Base-by-base conservation (phyloP, 129 eudicot genomes). In the Centaurea solstitialis region DNA sequence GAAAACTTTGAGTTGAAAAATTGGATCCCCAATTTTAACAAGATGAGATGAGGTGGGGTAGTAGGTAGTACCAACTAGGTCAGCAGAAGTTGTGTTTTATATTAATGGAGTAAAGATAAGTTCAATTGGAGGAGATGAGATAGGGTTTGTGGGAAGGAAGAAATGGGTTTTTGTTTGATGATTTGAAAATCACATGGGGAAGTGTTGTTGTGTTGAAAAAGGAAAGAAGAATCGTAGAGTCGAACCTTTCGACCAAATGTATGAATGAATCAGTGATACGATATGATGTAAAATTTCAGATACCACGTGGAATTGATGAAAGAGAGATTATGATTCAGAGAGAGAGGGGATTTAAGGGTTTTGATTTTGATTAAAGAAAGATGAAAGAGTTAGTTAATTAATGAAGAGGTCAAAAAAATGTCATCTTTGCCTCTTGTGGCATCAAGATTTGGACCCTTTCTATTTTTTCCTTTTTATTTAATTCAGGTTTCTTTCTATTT, bases 151-250 rank as follows among this genome's bases (percentile, higher is more conserved):
- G 45, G n/a, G 74, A 66, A 65, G 72, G n/a, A n/a, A n/a, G n/a
- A n/a, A n/a, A 82, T 83, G 81, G 81, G 74, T 41, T 66, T 66
- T 39, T 9, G 69, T 45, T 59, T 76, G 73, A 59, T 81, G 81
- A 82, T 68, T 73, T 80, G 62, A 41, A 68, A 5, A 40, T 68
- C 81, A 82, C 77, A 61, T 82, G 85, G 85, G 65, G 10, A 70
- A 82, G 86, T 77, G 86, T 82, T 59, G 10, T 70, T 75, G 86
- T 77, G 86, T 82, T 59, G 86, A 76, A 28, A 70, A 82, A 82
- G 82, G 74, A 77, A 68, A 57, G 72, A 82, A 68, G 85, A 82
- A 75, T 82, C 72, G 76, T 68, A 76, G 81, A 82, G 76, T 18
- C 15, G 61, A 81, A 4, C 64, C 50, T 81, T 81, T 75, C 37